Base-by-base conservation (phyloP, 2,329 filamentous ascomycete species). In the Didymella pomorum region DNA sequence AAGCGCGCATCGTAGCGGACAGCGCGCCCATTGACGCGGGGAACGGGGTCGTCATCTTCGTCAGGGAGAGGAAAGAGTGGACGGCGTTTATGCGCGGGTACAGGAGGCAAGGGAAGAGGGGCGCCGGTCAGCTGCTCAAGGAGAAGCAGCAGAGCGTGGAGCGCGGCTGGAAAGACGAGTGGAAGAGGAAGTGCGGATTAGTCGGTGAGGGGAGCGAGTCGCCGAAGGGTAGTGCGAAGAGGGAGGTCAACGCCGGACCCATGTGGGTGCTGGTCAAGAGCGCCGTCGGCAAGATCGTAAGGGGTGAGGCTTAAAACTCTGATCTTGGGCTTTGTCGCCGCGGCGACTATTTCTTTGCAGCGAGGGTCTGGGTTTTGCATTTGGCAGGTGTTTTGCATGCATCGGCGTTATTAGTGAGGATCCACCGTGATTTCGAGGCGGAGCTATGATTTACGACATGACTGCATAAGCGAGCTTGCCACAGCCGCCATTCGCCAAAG, bases 231-330 rank as follows among this genome's bases (percentile, higher is more conserved):
- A 53, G 47, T 9, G 62, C 56, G 16, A 63, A 62, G 49, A 70
- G 65, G 39, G 64, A 68, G 57, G 59, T 62, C 11, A 69, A 67
- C 42, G 67, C 67, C 21, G 68, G 68, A 44, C 66, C 68, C 6
- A 69, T 69, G 66, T 70, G 68, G 68, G 66, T 69, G 49, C 61
- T 70, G 11, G 68, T 70, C 25, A 70, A 68, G 60, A 66, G 65
- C 48, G 68, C 66, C 26, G 55, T 69, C 48, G 61, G 52, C 37
- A 61, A 62, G 56, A 70, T 70, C 57, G 58, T 64, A n/a, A 64
- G 56, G 31, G 64, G 66, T 31, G 68, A 70, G 52, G 68, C 68
- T 14, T 70, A 60, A 65, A 29, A 21, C 3, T 25, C 23, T 28
- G 41, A 31, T 12, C 20, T 45, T 21, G 23, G 20, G 18, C n/a